Base-by-base conservation (phyloP, 331 rosid species). In the Dryas integrifolia region DNA sequence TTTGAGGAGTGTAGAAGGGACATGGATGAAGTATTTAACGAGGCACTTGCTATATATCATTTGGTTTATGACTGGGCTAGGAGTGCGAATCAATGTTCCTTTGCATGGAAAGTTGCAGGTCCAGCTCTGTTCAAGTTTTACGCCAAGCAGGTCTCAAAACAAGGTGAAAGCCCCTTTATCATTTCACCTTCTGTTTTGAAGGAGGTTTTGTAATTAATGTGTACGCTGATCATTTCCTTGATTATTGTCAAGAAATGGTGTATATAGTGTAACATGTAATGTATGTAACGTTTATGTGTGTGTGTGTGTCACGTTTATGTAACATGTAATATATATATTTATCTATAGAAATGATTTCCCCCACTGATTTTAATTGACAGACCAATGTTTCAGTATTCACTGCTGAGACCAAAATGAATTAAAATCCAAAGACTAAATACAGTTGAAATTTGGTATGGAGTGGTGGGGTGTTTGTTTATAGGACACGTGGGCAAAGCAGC, bases 91-190 rank as follows among this genome's bases (percentile, higher is more conserved):
- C 3, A 3, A 8, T 93, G 95, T 69, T 1, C 71, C 51, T 92
- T 90, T 72, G 97, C 92, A 0, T 92, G 92, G 97, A 90, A 15
- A 77, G 73, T 91, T 69, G 96, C 96, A 0, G 95, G 97, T 38
- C 39, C 89, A 30, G 86, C 89, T 26, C 87, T 93, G n/a, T 52
- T 68, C 5, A 70, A 75, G 14, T 68, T 79, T 44, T 79, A 65
- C 75, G 50, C 67, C 9, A 44, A 15, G 39, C 4, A 4, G 61
- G 9, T 35, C 26, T 52, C 21, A 13, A 79, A 82, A 68, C 78
- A 72, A 6, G 65, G 62, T 46, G 85, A 68, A 24, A 83, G 30
- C 11, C 2, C 58, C 49, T 61, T 85, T 58, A 1, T 43, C 8
- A 76, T 79, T 72, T 57, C 35, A 15, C 63, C 85, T 10, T 80